phyloP scores from a whole-genome alignment of 1,284 basidiomycete species.

The Microbotryomycetes sp. region DNA sequence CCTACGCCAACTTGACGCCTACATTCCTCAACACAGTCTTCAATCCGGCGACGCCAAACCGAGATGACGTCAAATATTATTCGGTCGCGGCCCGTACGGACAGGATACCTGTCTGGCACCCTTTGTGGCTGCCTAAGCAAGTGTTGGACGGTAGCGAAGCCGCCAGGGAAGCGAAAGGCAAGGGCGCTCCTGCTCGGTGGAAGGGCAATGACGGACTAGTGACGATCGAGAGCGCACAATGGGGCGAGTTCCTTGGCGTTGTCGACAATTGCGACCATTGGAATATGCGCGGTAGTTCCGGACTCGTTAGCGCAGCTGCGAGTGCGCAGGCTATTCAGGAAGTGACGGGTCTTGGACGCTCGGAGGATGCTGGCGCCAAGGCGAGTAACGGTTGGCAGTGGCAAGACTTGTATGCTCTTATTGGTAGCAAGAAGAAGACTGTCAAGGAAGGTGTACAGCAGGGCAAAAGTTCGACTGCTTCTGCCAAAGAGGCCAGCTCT shows the following conservation, averaged over 20 bases:
- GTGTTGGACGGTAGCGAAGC: slow-evolving; percentile 65
- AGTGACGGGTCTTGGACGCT: slow-evolving; percentile 7
- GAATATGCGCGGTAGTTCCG: slow-evolving; percentile 78
- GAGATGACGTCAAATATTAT: slow-evolving; percentile 76
- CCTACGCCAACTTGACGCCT: slow-evolving; percentile 90
- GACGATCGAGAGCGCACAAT: slow-evolving; percentile 75
- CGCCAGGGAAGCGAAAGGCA: slow-evolving; percentile 53
- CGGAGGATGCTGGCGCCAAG: slow-evolving; percentile 6
- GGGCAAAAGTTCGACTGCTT: not conserved
- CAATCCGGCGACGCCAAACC: slow-evolving; percentile 82
- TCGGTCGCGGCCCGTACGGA: slow-evolving; percentile 73
- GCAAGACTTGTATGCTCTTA: slow-evolving; percentile 29
- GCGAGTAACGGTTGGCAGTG: slow-evolving; percentile 23
- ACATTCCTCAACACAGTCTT: slow-evolving; percentile 75
- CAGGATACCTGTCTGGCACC: slow-evolving; percentile 76
- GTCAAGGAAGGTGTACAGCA: not conserved
- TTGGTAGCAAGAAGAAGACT: slow-evolving; percentile 6
- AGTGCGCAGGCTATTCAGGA: slow-evolving; percentile 23
- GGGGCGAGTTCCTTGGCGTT: slow-evolving; percentile 84
- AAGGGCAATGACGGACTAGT: slow-evolving; percentile 96
- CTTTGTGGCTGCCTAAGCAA: slow-evolving; percentile 92
- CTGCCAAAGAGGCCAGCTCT: not conserved
- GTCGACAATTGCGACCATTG: slow-evolving; percentile 93
- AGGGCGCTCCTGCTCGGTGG: slow-evolving; percentile 44
- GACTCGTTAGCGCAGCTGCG: slow-evolving; percentile 39